Percentiles rank a stretch among this genome's conserved stretches.
Conservation (phyloP, 2,329 filamentous ascomycete species). For the Trichoderma sp. region DNA sequence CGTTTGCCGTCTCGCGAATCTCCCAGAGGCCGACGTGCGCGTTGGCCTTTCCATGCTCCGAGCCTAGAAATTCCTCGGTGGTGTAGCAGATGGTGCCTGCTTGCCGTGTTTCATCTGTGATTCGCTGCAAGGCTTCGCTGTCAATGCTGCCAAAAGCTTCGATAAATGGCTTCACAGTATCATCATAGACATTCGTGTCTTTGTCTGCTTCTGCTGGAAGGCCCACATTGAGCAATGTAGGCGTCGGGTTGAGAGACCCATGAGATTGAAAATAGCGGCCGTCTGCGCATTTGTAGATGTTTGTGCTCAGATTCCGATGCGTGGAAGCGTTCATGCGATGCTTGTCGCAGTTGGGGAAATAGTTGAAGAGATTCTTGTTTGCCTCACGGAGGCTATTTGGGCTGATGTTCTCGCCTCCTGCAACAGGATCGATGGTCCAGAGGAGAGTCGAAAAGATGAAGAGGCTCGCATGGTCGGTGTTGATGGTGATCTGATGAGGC, state of each 20-base stretch:
- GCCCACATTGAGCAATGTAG: constrained; percentile 27
- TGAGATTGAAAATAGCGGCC: constrained; percentile 31
- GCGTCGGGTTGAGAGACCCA: constrained; percentile 29
- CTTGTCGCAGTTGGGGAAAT: constrained; percentile 12
- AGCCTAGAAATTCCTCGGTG: constrained; percentile 33
- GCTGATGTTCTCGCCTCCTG: constrained; percentile 2
- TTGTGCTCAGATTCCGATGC: constrained; percentile 32
- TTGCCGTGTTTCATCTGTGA: constrained; percentile 30
- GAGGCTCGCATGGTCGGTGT: constrained; percentile 39
- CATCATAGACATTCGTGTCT: constrained; percentile 23
- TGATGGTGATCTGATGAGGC: constrained; percentile 46
- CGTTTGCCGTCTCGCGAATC: not conserved
- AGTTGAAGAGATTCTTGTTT: constrained; percentile 6
- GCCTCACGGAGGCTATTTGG: not conserved
- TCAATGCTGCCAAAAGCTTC: constrained; percentile 25
- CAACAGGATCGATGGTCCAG: constrained; percentile 19
- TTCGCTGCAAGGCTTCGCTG: constrained; percentile 26
- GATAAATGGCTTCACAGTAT: constrained; percentile 26
- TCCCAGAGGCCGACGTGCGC: constrained; percentile 19
- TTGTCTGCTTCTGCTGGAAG: constrained; percentile 21
- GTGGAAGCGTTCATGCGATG: constrained; percentile 7
- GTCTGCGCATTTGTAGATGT: constrained; percentile 31
- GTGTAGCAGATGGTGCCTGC: constrained; percentile 33
- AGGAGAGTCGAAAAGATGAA: constrained; percentile 23
- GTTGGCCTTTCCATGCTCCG: constrained; percentile 33